phyloP scores from a whole-genome alignment of 2,329 filamentous ascomycete species.

The Cytospora schulzeri region DNA sequence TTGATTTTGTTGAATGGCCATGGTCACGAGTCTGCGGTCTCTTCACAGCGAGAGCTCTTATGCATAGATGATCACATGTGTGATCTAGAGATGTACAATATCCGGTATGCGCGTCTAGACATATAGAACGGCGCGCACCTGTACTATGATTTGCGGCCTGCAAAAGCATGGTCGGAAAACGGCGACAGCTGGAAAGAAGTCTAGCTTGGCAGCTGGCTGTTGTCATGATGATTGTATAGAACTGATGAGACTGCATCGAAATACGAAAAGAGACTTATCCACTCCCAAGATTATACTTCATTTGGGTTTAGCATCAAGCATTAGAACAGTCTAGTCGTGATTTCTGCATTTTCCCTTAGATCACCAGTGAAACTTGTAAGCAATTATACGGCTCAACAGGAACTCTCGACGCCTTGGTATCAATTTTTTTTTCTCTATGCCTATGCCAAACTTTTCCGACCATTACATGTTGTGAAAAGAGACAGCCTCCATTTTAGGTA shows the following conservation, averaged over 20 bases:
- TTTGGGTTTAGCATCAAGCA: not conserved
- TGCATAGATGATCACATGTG: slow-evolving; percentile 9
- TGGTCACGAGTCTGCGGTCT: not conserved
- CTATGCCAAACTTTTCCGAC: not conserved
- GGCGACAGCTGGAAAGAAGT: not conserved
- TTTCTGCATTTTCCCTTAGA: not conserved
- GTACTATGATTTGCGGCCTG: slow-evolving; percentile 11
- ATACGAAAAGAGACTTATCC: slow-evolving; percentile 14
- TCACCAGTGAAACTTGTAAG: not conserved
- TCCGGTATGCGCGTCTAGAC: slow-evolving; percentile 2
- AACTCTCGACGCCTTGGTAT: slow-evolving; percentile 12
- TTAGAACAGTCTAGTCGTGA: not conserved
- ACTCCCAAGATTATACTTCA: not conserved
- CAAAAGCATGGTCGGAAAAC: slow-evolving; percentile 9
- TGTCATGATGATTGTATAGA: slow-evolving; percentile 18
- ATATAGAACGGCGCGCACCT: slow-evolving; percentile 22
- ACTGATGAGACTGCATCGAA: slow-evolving; percentile 9
- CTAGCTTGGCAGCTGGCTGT: slow-evolving; percentile 3
- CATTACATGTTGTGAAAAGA: not conserved
- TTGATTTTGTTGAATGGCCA: not conserved
- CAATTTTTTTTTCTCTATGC: slow-evolving; percentile 24
- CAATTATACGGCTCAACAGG: not conserved
- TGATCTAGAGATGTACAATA: slow-evolving; percentile 25
- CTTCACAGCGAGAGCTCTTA: not conserved
- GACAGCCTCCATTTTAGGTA: not conserved